Conservation (phyloP, 1,284 basidiomycete genomes). For the Omphalotus olearius region DNA sequence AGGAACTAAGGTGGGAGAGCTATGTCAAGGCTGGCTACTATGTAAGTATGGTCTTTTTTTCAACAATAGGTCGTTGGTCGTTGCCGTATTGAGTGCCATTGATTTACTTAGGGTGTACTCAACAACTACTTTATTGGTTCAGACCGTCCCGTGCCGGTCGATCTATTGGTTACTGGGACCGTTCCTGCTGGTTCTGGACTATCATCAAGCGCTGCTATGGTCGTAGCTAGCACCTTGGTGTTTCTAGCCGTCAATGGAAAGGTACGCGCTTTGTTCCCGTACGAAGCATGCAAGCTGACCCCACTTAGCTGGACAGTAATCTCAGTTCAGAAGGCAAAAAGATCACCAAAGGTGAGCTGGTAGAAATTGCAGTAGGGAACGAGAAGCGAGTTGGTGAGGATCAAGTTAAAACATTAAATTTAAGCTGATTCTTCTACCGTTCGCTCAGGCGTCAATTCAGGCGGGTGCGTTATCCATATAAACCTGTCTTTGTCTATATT, state of each 20-base stretch:
- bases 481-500: not conserved
- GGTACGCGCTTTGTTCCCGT: slow-evolving; percentile 24
- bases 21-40: slow-evolving; percentile 84
- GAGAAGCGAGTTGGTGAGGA: slow-evolving; percentile 73
- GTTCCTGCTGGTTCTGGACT: slow-evolving; percentile 82
- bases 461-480: slow-evolving; percentile 46
- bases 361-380: slow-evolving; percentile 76
- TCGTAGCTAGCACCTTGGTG: slow-evolving; percentile 76
- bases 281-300: not conserved
- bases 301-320: slow-evolving; percentile 28
- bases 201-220: slow-evolving; percentile 83
- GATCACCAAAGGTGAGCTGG: slow-evolving; percentile 67
- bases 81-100: slow-evolving; percentile 8
- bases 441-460: slow-evolving; percentile 59
- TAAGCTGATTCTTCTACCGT: not conserved
- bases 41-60: slow-evolving; percentile 31
- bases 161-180: slow-evolving; percentile 72
- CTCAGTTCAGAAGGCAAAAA: slow-evolving; percentile 16
- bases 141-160: slow-evolving; percentile 48
- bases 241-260: slow-evolving; percentile 75
- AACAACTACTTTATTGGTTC: slow-evolving; percentile 50
- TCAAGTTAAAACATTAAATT: slow-evolving; percentile 12
- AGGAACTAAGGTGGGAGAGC: slow-evolving; percentile 76
- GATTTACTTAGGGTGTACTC: slow-evolving; percentile 60
- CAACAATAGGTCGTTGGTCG: no score